Evolutionary conservation across 805 yeast species (phyloP), one percentile per base, ranked within the genome.

Genomic region (Hanseniaspora valbyensis): DNA sequence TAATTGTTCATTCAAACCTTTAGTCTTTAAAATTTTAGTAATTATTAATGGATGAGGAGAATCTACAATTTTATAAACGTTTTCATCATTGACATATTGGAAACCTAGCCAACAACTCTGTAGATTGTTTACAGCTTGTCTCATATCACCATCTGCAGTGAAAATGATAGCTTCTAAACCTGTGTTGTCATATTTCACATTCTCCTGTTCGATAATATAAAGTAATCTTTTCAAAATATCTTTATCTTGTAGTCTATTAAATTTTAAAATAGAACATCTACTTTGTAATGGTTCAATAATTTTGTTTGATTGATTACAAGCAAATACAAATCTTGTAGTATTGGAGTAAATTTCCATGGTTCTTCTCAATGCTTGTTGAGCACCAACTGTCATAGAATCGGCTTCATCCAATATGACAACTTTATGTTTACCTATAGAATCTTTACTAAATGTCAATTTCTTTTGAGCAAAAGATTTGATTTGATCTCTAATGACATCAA

Each of bases 21-120:
- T 64, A 32, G 69, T 65, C 45, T 83, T 63, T 36, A 84, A 66
- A 80, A 83, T 80, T 57, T 78, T 78, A 57, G 78, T 78, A 34
- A 92, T 81, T 4, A 85, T 79, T 44, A 88, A 65, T 0, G 98
- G 98, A 66, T 92, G 97, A 2, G 98, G 98, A 49, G 88, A 83
- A 63, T 92, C 98, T 2, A 92, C 97, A 53, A 92, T 85, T 62
- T 83, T 86, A 73, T 88, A 92, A 16, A 92, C 98, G 59, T 89
- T 90, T 37, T 84, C 87, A 42, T 87, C 87, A 60, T 79, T 84
- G n/a, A 92, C 96, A 50, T 84, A 73, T 2, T 83, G 89, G 67
- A 89, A 89, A 2, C 98, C 98, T 0, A 96, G 87, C 29, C 81
- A 90, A 64, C 97, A 86, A 0, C 97, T 95, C 66, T 92, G 99